Base-by-base conservation (phyloP, 495 filamentous ascomycete species). In the Penicillium herquei region DNA sequence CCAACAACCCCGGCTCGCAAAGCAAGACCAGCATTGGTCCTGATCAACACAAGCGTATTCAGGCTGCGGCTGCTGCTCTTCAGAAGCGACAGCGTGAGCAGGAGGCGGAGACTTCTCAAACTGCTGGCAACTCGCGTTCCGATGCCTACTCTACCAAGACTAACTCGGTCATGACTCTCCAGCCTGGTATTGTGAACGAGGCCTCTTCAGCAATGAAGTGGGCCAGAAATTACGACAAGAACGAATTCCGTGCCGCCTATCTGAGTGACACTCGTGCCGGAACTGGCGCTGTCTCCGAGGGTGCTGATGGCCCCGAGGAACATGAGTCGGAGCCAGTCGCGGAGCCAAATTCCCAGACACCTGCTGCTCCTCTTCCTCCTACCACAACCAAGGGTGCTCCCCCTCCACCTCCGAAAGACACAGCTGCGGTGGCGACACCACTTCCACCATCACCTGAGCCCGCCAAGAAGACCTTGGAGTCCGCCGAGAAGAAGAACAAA, bases 151-250 rank as follows among this genome's bases (percentile, higher is more conserved):
- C 82, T 10, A 80, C 81, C 45, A 95, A 92, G 78, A 98, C 94
- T 1, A 92, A 87, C 72, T 98, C 94, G 48, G 84, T 96, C 18
- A 81, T 98, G 62, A 96, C 92, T 11, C 80, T 97, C 39, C 91
- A 96, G 66, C 87, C 92, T 8, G 81, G 83, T 35, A 89, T 98
- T 49, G 72, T 96, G 64, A 93, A 79, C 52, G 94, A 94, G 64
- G 95, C 92, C 14, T 91, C 87, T 13, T 87, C 91, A 21, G 94
- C 94, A 10, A 88, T 98, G 86, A 93, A 96, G 69, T 98, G 94
- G 94, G 90, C 93, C 9, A 75, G 58, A 47, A 72, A 75, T 42
- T 78, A 78, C 51, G 93, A 98, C 65, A 92, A 92, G 70, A 84
- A 94, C 64, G 80, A 85, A 3, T 87, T 94, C 54, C 80, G 90